phyloP scores from a whole-genome alignment of 1,284 basidiomycete species.

The Xerocomus minutiporus region DNA sequence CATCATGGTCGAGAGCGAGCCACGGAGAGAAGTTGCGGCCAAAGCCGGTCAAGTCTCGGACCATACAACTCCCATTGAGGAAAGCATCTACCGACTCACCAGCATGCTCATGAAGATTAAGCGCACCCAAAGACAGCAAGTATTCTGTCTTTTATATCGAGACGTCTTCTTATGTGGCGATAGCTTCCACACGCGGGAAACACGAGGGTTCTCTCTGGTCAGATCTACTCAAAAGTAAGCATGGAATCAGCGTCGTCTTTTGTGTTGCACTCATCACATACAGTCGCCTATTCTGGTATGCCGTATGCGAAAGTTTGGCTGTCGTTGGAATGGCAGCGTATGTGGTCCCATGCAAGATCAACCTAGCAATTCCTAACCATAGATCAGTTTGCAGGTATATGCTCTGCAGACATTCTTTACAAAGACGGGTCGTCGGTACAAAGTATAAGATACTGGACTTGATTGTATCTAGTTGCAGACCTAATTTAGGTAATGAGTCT shows the following conservation, averaged over 20 bases:
- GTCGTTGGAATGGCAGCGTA: slow-evolving; percentile 82
- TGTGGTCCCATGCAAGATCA: slow-evolving; percentile 29
- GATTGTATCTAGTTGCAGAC: slow-evolving; percentile 8
- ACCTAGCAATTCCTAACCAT: neutral
- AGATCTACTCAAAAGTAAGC: slow-evolving; percentile 73
- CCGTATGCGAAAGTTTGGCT: slow-evolving; percentile 69
- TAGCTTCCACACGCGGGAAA: slow-evolving; percentile 80
- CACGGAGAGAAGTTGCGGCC: slow-evolving; percentile 74
- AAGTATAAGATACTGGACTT: slow-evolving; percentile 50
- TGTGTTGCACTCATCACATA: slow-evolving; percentile 25
- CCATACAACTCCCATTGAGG: slow-evolving; percentile 87
- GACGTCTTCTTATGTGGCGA: slow-evolving; percentile 9
- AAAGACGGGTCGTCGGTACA: slow-evolving; percentile 78
- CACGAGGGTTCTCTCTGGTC: slow-evolving; percentile 75
- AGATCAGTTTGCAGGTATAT: slow-evolving; percentile 77
- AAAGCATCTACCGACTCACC: slow-evolving; percentile 87
- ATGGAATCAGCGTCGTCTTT: slow-evolving; percentile 2
- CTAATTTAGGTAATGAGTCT: neutral
- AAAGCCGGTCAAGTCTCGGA: slow-evolving; percentile 83
- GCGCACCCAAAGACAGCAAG: slow-evolving; percentile 87
- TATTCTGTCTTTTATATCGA: slow-evolving; percentile 7
- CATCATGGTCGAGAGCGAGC: slow-evolving; percentile 96
- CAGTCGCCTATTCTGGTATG: slow-evolving; percentile 89
- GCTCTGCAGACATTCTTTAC: slow-evolving; percentile 92
- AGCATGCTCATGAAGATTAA: slow-evolving; percentile 84